Conservation (phyloP, 768 basidiomycete species). For the Trichaptum fuscoviolaceum region DNA sequence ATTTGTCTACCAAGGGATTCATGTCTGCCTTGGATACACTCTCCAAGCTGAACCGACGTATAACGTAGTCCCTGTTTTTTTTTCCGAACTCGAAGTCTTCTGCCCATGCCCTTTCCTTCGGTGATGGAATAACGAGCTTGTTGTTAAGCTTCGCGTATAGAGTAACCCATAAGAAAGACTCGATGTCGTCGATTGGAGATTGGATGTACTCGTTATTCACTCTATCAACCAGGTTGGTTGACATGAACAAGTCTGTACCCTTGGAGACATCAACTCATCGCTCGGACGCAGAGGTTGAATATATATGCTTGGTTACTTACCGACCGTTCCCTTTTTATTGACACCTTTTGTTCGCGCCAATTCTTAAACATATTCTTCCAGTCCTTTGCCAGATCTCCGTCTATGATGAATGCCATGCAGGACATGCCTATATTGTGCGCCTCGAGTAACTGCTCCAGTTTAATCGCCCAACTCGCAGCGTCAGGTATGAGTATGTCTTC, state of each 20-base stretch:
- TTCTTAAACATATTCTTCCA: not conserved
- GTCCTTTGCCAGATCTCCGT: conserved; percentile 3
- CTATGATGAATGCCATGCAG: not conserved
- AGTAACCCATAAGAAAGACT: not conserved
- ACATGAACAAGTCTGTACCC: not conserved
- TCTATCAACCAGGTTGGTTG: not conserved
- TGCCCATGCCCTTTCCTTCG: not conserved
- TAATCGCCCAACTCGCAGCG: not conserved
- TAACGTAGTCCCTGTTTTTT: not conserved
- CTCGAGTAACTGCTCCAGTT: not conserved
- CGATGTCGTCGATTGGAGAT: not conserved
- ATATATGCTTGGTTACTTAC: not conserved
- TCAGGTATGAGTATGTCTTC: not conserved
- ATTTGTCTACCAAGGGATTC: too few species aligned
- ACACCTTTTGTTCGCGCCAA: not conserved
- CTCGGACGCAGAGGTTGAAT: not conserved
- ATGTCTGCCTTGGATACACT: too few species aligned
- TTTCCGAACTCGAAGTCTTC: not conserved
- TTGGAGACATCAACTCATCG: not conserved
- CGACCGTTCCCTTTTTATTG: not conserved
- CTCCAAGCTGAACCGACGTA: too few species aligned
- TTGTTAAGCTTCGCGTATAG: not conserved
- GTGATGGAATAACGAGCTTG: not conserved
- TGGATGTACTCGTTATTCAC: too few species aligned
- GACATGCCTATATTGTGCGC: not conserved